These are phyloP conservation scores for Tephrocybe sp. DNA, from an alignment of 768 basidiomycete genomes.

Conservation along the genomic window DNA sequence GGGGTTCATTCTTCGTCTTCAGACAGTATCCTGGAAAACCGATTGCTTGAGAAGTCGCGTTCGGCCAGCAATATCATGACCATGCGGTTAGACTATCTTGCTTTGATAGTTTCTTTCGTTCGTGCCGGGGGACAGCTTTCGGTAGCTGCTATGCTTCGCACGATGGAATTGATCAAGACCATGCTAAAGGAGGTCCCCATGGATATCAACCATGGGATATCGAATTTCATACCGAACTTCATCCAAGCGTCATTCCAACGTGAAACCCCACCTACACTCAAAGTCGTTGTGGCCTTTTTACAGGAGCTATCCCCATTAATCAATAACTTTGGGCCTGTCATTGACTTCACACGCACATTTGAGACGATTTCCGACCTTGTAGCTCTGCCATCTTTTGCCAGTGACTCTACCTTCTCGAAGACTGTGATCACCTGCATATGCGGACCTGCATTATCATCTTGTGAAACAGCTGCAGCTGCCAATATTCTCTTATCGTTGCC, in stretches of 20 bases:
- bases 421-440: constrained; percentile 47
- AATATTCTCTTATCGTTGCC: constrained; percentile 39
- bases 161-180: constrained; percentile 54
- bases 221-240: constrained; percentile 55
- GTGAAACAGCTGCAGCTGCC: constrained; percentile 43
- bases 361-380: constrained; percentile 48
- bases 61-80: constrained; percentile 50
- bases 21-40: constrained; percentile 30
- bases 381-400: constrained; percentile 45
- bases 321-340: constrained; percentile 40
- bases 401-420: constrained; percentile 49
- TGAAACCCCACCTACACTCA: constrained; percentile 40
- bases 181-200: constrained; percentile 54
- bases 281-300: constrained; percentile 53
- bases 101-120: constrained; percentile 49
- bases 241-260: constrained; percentile 49
- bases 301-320: constrained; percentile 57
- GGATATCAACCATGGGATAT: constrained; percentile 37
- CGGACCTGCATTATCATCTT: constrained; percentile 45
- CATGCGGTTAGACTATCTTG: constrained; percentile 69
- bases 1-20: constrained; percentile 22
- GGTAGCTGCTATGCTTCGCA: constrained; percentile 39
- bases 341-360: constrained; percentile 63
- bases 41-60: constrained; percentile 42
- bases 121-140: constrained; percentile 50